Conservation (phyloP, 768 basidiomycete species). For the Tephrocybe sp. region DNA sequence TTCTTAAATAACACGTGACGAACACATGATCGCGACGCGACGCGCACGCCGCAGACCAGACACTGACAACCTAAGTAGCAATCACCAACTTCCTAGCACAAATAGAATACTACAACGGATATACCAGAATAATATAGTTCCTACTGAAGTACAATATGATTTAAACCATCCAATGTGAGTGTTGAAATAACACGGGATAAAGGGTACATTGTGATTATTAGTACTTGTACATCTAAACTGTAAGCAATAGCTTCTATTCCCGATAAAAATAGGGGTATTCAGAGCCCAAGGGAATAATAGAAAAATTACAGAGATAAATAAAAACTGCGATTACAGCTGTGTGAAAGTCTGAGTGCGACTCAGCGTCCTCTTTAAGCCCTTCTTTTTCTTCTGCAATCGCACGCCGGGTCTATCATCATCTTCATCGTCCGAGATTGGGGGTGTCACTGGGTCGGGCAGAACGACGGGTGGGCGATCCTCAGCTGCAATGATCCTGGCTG, state of each 20-base stretch:
- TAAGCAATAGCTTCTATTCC: neutral
- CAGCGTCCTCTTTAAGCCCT: slow-evolving; percentile 23
- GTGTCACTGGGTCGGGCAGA: slow-evolving; percentile 12
- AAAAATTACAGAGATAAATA: neutral
- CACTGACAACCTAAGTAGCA: too few relatives aligned
- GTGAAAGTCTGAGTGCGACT: slow-evolving; percentile 32
- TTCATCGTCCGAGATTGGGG: slow-evolving; percentile 17
- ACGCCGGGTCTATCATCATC: slow-evolving; percentile 13
- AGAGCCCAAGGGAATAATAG: neutral
- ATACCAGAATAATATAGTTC: neutral
- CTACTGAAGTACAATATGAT: neutral
- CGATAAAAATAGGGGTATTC: neutral
- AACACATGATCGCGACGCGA: too few relatives aligned
- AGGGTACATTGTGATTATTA: too few relatives aligned
- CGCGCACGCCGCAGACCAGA: too few relatives aligned
- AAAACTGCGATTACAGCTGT: slow-evolving; percentile 24
- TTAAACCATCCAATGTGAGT: too few relatives aligned
- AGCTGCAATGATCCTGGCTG: slow-evolving; percentile 27
- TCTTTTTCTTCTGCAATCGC: slow-evolving; percentile 16
- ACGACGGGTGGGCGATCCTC: slow-evolving; percentile 19
- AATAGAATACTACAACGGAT: neutral
- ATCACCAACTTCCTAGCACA: too few relatives aligned
- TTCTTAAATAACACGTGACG: too few relatives aligned
- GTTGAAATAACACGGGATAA: too few relatives aligned
- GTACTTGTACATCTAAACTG: too few relatives aligned